Percentiles rank a stretch among this genome's conserved stretches.
Evolutionary conservation across 2,329 filamentous ascomycete genomes (phyloP).

Genomic region (Pestalotiopsis sp.): DNA sequence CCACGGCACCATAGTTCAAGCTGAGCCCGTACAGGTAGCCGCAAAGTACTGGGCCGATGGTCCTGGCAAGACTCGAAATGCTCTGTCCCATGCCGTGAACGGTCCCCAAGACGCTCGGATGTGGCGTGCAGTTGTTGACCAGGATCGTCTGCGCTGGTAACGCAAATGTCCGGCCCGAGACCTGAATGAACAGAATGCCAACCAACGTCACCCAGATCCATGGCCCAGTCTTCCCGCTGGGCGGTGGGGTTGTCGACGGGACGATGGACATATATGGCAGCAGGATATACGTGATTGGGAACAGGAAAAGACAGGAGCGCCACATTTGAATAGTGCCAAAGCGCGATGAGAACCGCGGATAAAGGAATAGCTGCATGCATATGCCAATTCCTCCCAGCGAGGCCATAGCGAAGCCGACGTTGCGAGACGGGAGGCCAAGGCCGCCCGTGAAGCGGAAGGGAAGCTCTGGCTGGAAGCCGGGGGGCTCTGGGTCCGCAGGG

Average conservation of each 20-base stretch:
- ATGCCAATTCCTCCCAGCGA: slow-evolving; percentile 79
- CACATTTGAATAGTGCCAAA: slow-evolving; percentile 72
- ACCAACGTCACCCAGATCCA: slow-evolving; percentile 68
- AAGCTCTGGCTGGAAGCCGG: slow-evolving; percentile 38
- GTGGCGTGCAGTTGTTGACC: slow-evolving; percentile 50
- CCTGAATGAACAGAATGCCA: slow-evolving; percentile 64
- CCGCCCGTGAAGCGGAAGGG: slow-evolving; percentile 73
- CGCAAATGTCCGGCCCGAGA: slow-evolving; percentile 67
- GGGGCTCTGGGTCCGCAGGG: slow-evolving; percentile 34
- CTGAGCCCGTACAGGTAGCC: slow-evolving; percentile 64
- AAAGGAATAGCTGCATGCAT: slow-evolving; percentile 70
- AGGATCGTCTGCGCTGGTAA: slow-evolving; percentile 49
- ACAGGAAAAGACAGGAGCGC: slow-evolving; percentile 69
- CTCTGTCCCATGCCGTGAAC: slow-evolving; percentile 59
- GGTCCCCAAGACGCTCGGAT: slow-evolving; percentile 49
- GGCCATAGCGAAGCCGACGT: slow-evolving; percentile 78
- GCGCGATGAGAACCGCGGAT: slow-evolving; percentile 66
- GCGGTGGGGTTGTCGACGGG: slow-evolving; percentile 49
- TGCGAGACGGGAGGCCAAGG: slow-evolving; percentile 70
- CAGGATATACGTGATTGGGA: slow-evolving; percentile 70
- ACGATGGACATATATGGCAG: slow-evolving; percentile 73
- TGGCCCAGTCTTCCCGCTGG: slow-evolving; percentile 54
- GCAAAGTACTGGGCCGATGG: slow-evolving; percentile 62
- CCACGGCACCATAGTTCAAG: slow-evolving; percentile 58
- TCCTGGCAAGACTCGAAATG: slow-evolving; percentile 59